Conservation (phyloP, 768 basidiomycete genomes). For the Termitomyces sp. region DNA sequence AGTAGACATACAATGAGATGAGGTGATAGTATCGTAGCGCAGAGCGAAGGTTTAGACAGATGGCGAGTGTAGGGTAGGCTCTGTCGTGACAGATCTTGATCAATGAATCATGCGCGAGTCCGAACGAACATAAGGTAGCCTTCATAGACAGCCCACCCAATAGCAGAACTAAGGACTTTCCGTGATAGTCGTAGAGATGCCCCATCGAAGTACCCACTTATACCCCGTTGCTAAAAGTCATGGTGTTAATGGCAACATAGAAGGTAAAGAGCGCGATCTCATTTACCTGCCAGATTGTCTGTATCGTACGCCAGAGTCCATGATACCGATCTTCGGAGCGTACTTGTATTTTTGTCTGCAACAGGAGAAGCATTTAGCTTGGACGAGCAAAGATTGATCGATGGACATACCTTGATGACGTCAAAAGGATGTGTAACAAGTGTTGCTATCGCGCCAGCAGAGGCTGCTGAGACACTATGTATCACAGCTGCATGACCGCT, state of each 20-base stretch:
- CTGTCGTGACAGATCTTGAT: not conserved
- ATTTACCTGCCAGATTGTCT: slow-evolving; percentile 69
- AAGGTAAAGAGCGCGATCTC: not conserved
- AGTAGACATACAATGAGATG: slow-evolving; percentile 1
- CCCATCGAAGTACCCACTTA: slow-evolving; percentile 83
- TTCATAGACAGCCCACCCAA: slow-evolving; percentile 92
- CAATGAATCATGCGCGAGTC: slow-evolving; percentile 12
- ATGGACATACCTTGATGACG: slow-evolving; percentile 73
- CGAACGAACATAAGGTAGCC: slow-evolving; percentile 62
- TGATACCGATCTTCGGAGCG: slow-evolving; percentile 75
- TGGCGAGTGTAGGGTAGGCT: not conserved
- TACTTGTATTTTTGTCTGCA: slow-evolving; percentile 89
- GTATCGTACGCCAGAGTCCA: slow-evolving; percentile 60
- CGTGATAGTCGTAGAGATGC: slow-evolving; percentile 77
- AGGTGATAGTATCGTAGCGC: not conserved
- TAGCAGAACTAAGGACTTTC: slow-evolving; percentile 85
- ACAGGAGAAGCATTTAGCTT: not conserved
- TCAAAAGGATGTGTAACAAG: slow-evolving; percentile 90
- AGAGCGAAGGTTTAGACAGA: not conserved
- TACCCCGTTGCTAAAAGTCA: slow-evolving; percentile 66
- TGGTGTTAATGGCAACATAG: not conserved
- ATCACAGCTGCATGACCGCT: slow-evolving; percentile 45
- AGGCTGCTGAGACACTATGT: slow-evolving; percentile 67
- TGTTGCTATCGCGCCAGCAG: slow-evolving; percentile 83
- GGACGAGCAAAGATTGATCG: not conserved